These are phyloP conservation scores for Phaeophleospora eucalypticola DNA, from an alignment of 2,329 filamentous ascomycete species.

Conservation along the genomic window DNA sequence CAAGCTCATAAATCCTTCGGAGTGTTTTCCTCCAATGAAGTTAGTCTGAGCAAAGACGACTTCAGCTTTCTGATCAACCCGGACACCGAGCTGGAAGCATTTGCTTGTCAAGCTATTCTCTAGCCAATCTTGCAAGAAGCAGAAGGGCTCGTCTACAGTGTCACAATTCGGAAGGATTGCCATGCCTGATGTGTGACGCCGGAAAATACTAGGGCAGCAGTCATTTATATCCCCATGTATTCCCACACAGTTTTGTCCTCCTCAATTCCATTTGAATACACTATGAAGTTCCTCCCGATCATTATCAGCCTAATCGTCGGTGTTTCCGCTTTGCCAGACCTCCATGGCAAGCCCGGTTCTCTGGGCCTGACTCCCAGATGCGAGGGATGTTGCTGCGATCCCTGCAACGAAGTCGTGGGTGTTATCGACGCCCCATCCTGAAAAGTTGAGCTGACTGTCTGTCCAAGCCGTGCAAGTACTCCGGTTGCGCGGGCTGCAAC, in stretches of 20 bases:
- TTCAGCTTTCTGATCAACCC: no score
- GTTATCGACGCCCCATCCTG: no score
- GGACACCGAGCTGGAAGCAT: no score
- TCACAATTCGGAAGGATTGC: no score
- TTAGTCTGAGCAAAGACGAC: no score
- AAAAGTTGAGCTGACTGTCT: not conserved
- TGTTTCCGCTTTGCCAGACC: not conserved
- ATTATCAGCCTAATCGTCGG: not conserved
- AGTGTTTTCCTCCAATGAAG: not conserved
- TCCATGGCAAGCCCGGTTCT: not conserved
- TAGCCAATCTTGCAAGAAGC: no score
- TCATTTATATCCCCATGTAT: no score
- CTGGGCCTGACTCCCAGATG: not conserved
- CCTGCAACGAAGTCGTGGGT: not conserved
- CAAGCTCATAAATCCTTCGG: not conserved
- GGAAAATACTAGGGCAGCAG: no score
- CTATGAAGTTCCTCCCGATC: not conserved
- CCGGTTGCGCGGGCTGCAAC: not conserved
- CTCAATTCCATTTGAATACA: not conserved
- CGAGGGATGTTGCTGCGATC: not conserved
- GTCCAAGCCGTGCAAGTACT: not conserved
- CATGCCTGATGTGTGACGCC: no score
- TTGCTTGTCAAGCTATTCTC: no score
- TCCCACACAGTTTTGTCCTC: no score
- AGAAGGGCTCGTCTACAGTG: no score